phyloP scores from a whole-genome alignment of 257 asterid species.

The Penstemon barbatus region DNA sequence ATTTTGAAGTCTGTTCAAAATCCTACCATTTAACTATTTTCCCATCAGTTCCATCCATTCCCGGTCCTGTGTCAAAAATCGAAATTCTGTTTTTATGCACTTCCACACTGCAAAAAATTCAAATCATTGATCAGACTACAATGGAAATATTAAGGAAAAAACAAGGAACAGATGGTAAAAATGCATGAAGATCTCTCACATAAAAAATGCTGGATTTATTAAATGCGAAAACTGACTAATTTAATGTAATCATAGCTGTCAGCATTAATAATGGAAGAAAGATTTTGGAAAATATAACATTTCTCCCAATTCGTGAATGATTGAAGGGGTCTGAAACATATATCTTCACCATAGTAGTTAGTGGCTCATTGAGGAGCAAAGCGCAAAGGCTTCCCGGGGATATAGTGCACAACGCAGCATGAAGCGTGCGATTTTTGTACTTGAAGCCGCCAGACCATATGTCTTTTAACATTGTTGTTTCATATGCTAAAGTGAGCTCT shows the following conservation, averaged over 20 bases:
- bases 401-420: too few relatives aligned
- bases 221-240: neutral
- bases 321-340: slow-evolving; percentile 2
- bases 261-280: slow-evolving; percentile 2
- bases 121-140: slow-evolving; percentile 25
- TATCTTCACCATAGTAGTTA: neutral
- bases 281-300: neutral
- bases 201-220: neutral
- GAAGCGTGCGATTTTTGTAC: neutral
- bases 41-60: slow-evolving; percentile 73
- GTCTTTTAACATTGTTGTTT: neutral
- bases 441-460: neutral
- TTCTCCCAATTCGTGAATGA: slow-evolving; percentile 2
- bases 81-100: slow-evolving; percentile 34
- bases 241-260: too few relatives aligned
- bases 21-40: slow-evolving; percentile 69
- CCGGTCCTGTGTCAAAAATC: slow-evolving; percentile 72
- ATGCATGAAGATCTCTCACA: neutral
- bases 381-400: too few relatives aligned
- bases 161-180: neutral
- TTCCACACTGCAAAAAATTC: slow-evolving; percentile 47
- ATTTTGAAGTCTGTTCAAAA: slow-evolving; percentile 5
- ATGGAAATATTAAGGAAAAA: neutral
- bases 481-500: too few relatives aligned
- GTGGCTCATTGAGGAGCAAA: too few relatives aligned